Evolutionary conservation across 2,329 filamentous ascomycete species (phyloP), one percentile per base, ranked within the genome.

Genomic region (Fusarium bulbicola): DNA sequence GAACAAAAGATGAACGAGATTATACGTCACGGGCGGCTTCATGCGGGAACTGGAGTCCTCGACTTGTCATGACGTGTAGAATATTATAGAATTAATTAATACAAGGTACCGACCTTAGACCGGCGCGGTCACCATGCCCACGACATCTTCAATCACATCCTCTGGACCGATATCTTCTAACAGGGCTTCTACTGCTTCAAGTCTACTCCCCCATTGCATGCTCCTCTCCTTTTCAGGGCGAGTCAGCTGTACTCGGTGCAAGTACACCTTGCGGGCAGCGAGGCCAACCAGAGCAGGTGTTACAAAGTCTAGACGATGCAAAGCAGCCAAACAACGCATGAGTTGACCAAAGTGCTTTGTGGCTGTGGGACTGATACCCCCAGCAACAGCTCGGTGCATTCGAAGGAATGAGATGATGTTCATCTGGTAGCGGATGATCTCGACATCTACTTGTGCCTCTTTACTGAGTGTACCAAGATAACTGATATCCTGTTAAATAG

Each of bases 131-230:
- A 92, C 89, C 77, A 86, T 84, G 13, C 81, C 84, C 60, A 92
- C 78, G 7, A 92, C 90, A 75, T 92, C 89, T 66, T 92, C 90
- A 43, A 93, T 86, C 7, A 93, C 87, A 46, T 90, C 88, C 73
- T 92, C 90, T 0, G 89, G 85, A 2, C 87, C 86, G 15, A 92
- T 79, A 11, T 84, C 88, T 37, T 92, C 89, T 6, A 98, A 82
- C 54, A 95, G 75, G 21, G 87, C 86, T 72, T 88, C 86, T 4
- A 98, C 89, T 8, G 93, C 92, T 36, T 88, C 86, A 1, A 92
- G 74, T 59, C 92, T 91, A 80, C 95, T 98, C 1, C 96, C 96
- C 91, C 97, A 99, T 80, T 97, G 94, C 85, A 97, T 88, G 80
- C 95, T 98, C 53, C 95, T 88, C 83, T 98, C 96, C 64, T 91